A percentile compares a stretch with the other conserved stretches of the same genome.
phyloP scores from a whole-genome alignment of 2,329 filamentous ascomycete species.

The Cyphellophora europaea region DNA sequence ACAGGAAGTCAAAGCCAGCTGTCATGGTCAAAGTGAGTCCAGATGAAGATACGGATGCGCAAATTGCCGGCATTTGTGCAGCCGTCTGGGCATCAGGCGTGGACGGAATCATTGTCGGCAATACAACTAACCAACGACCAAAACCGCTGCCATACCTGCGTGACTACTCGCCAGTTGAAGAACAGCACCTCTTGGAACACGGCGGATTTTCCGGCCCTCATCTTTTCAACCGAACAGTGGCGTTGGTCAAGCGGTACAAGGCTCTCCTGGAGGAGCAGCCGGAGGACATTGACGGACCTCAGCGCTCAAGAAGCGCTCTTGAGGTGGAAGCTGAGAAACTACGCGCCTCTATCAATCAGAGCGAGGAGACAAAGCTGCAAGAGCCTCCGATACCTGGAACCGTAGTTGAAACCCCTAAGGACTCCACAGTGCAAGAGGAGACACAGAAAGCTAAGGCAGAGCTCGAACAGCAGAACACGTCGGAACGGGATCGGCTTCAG shows the following conservation, averaged over 20 bases:
- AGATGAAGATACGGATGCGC: slow-evolving; percentile 77
- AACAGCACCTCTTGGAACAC: slow-evolving; percentile 59
- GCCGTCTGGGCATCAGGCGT: slow-evolving; percentile 77
- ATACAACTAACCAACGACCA: slow-evolving; percentile 80
- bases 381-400: neutral
- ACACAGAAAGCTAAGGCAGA: neutral
- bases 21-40: slow-evolving; percentile 99
- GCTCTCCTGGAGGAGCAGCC: slow-evolving; percentile 48
- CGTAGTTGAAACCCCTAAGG: slow-evolving; percentile 10
- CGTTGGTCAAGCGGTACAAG: slow-evolving; percentile 72
- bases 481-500: slow-evolving; percentile 8
- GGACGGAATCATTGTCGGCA: slow-evolving; percentile 92
- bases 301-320: slow-evolving; percentile 9
- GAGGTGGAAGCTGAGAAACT: neutral
- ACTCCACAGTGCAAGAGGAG: slow-evolving; percentile 8
- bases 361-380: slow-evolving; percentile 4
- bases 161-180: slow-evolving; percentile 56
- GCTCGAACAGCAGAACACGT: slow-evolving; percentile 1
- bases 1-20: slow-evolving; percentile 62
- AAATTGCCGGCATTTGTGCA: slow-evolving; percentile 80
- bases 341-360: slow-evolving; percentile 8
- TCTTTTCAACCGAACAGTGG: slow-evolving; percentile 71
- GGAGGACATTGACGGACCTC: neutral
- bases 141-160: slow-evolving; percentile 61
- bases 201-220: slow-evolving; percentile 88